Percentiles rank a stretch among this genome's conserved stretches.
These are phyloP conservation scores for Plectranthus barbatus DNA, from an alignment of 257 asterid species.

Conservation along the genomic window DNA sequence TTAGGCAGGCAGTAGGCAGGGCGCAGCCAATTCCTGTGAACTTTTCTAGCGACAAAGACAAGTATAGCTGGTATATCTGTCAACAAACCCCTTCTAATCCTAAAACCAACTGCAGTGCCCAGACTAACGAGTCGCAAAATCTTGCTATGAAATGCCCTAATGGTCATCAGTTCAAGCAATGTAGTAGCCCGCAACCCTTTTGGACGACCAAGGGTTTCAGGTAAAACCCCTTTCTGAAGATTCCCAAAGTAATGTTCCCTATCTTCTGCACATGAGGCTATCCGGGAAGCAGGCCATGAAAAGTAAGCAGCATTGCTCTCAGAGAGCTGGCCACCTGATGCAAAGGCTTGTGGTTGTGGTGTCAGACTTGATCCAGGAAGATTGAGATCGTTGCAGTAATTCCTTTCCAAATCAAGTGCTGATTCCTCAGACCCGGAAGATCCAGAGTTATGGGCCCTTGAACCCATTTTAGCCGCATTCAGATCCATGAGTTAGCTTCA, in stretches of 20 bases:
- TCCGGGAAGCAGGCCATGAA: slow-evolving; percentile 89
- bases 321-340: slow-evolving; percentile 66
- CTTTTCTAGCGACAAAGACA: slow-evolving; percentile 92
- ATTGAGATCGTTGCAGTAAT: slow-evolving; percentile 37
- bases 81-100: slow-evolving; percentile 72
- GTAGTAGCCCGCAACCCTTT: slow-evolving; percentile 80
- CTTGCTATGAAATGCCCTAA: slow-evolving; percentile 90
- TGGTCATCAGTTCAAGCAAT: slow-evolving; percentile 86
- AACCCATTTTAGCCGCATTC: slow-evolving; percentile 45
- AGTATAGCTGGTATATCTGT: slow-evolving; percentile 93
- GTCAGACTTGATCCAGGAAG: slow-evolving; percentile 46
- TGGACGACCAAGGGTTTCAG: slow-evolving; percentile 80
- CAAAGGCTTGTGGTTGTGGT: slow-evolving; percentile 59
- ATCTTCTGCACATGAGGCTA: slow-evolving; percentile 74
- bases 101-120: slow-evolving; percentile 93
- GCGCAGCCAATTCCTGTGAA: slow-evolving; percentile 80
- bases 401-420: slow-evolving; percentile 66
- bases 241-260: slow-evolving; percentile 80
- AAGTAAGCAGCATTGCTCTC: slow-evolving; percentile 94
- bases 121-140: slow-evolving; percentile 68
- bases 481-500: slow-evolving; percentile 38
- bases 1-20: slow-evolving; percentile 66
- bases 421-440: slow-evolving; percentile 76
- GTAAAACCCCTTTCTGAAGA: slow-evolving; percentile 86
- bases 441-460: slow-evolving; percentile 54